phyloP scores from a whole-genome alignment of 2,329 filamentous ascomycete species.

The Juglanconis oblonga region DNA sequence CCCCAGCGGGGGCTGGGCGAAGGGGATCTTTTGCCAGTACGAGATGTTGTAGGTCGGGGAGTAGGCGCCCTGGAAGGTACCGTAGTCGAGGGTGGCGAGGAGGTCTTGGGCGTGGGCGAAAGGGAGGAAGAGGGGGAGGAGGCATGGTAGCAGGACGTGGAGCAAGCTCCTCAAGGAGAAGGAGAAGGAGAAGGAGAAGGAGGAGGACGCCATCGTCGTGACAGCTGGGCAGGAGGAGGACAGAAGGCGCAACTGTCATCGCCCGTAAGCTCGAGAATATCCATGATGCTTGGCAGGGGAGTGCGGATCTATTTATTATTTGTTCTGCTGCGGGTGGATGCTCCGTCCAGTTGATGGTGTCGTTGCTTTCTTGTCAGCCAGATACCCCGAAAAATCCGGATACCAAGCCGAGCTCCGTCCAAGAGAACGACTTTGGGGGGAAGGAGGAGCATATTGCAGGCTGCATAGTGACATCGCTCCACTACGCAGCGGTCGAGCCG shows the following conservation, averaged over 20 bases:
- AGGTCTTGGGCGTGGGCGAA: constrained; percentile 25
- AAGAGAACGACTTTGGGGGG: neutral
- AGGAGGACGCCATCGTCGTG: constrained; percentile 4
- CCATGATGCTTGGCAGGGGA: neutral
- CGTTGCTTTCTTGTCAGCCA: neutral
- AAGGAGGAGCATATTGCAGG: neutral
- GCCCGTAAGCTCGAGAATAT: neutral
- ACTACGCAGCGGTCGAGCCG: neutral
- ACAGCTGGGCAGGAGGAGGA: neutral
- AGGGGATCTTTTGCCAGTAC: constrained; percentile 61
- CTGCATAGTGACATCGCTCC: constrained; percentile 2
- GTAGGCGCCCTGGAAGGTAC: constrained; percentile 51
- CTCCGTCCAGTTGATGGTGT: neutral
- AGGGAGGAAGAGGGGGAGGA: too few relatives aligned
- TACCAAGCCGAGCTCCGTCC: neutral
- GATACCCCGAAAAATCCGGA: constrained; percentile 10
- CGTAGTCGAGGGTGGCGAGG: constrained; percentile 43
- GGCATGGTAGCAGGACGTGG: neutral
- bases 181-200: neutral
- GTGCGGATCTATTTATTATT: neutral
- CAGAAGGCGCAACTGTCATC: neutral
- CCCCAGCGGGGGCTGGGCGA: constrained; percentile 55
- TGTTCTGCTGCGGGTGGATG: neutral
- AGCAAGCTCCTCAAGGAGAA: neutral
- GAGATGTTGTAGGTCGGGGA: constrained; percentile 51